These are phyloP conservation scores for Melaleuca quinquenervia DNA, from an alignment of 345 rosid species.

Conservation along the genomic window DNA sequence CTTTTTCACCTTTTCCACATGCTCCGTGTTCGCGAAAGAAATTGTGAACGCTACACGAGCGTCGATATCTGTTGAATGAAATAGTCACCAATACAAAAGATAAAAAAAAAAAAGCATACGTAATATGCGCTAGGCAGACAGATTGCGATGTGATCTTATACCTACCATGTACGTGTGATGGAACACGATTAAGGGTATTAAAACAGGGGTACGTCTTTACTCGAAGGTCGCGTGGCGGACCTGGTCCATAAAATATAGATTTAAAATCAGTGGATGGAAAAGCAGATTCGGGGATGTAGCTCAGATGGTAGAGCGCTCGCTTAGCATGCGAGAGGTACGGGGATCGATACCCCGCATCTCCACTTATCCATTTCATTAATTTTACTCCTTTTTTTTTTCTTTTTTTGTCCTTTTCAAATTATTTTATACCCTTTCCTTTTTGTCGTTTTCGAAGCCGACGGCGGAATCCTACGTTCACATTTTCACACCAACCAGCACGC, in stretches of 20 bases:
- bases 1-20: background rate
- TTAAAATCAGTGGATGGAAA: too few species aligned
- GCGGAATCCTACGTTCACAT: too few species aligned
- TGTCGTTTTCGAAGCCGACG: background rate
- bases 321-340: slow-evolving; percentile 61
- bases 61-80: background rate
- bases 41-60: fast-evolving
- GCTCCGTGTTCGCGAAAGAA: background rate
- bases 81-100: too few species aligned
- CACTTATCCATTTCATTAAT: background rate
- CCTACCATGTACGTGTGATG: background rate
- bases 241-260: too few species aligned
- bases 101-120: too few species aligned
- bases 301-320: slow-evolving; percentile 73
- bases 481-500: too few species aligned
- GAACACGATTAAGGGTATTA: background rate
- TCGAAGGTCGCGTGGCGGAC: too few species aligned
- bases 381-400: background rate
- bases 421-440: background rate
- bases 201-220: background rate
- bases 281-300: too few species aligned
- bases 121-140: too few species aligned
- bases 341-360: slow-evolving; percentile 50
- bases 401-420: background rate
- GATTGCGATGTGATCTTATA: too few species aligned